Base-by-base conservation (phyloP, 2,329 filamentous ascomycete genomes). In the Tolypocladium tropicale region DNA sequence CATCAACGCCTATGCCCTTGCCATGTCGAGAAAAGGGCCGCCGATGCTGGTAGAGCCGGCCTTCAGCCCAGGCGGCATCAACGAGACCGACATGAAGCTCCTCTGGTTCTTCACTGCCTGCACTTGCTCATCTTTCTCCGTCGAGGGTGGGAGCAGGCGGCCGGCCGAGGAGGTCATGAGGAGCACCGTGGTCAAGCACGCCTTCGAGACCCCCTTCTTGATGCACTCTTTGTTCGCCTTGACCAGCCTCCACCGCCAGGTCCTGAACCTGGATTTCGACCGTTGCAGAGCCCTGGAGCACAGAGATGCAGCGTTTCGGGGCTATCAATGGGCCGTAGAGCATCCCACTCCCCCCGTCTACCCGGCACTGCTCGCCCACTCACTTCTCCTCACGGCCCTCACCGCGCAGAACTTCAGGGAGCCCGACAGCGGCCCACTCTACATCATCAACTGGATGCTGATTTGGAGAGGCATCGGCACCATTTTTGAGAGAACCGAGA, bases 141-240 rank as follows among this genome's bases (percentile, higher is more conserved):
- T 76, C 32, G 66, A 74, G 25, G 65, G 67, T 18, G 69, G 69
- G 37, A 63, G 62, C 7, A 67, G 69, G 4, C 61, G 65, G 11
- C 61, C 67, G 0, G 62, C 77, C 54, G 72, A 76, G 57, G 64
- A 74, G 10, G 70, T 78, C 25, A 71, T 83, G 57, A 74, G 72
- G 57, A 70, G 75, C 30, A 71, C 69, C 25, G 66, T 83, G 48
- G 74, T 80, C 7, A 72, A 76, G 39, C 72, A 77, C 41, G 80
- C 79, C 46, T 80, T 82, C 53, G 64, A 73, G 52, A 74, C 72
- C n/a, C 75, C 73, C 0, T 83, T 82, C 58, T 73, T 83, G 36
- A 78, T 83, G 76, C 71, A 82, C 60, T 76, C 74, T 9, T 59
- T 83, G n/a, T 73, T 82, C 57, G 79, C 73, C 12, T 68, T 82